phyloP scores from a whole-genome alignment of 768 basidiomycete species.

The Cubamyces lactineus region DNA sequence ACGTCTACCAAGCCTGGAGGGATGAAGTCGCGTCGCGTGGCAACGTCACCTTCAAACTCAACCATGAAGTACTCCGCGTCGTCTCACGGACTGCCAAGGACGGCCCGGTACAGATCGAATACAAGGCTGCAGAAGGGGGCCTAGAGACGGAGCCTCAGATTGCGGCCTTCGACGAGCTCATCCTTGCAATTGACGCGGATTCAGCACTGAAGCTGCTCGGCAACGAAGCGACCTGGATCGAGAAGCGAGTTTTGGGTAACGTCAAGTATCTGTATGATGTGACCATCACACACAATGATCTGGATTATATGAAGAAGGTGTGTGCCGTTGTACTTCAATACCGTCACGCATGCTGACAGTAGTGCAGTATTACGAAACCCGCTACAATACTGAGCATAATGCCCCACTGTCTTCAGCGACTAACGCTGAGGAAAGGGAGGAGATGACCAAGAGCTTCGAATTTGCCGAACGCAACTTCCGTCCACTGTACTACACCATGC shows the following conservation, averaged over 20 bases:
- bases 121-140: constrained; percentile 16
- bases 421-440: constrained; percentile 31
- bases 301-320: constrained; percentile 51
- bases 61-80: constrained; percentile 32
- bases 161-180: constrained; percentile 48
- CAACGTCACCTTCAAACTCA: constrained; percentile 34
- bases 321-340: background rate
- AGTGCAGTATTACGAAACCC: constrained; percentile 44
- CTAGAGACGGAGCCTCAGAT: constrained; percentile 18
- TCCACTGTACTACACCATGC: constrained; percentile 51
- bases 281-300: constrained; percentile 55
- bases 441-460: constrained; percentile 36
- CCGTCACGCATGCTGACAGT: background rate
- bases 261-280: constrained; percentile 51
- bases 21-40: constrained; percentile 28
- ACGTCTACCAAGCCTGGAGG: constrained; percentile 39
- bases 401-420: constrained; percentile 25
- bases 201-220: constrained; percentile 47
- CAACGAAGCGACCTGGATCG: constrained; percentile 41
- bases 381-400: constrained; percentile 40
- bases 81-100: constrained; percentile 27
- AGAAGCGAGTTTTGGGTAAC: constrained; percentile 45
- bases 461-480: constrained; percentile 46
- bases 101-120: constrained; percentile 31
- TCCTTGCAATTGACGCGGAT: constrained; percentile 49